Evolutionary conservation across 208 protist species (phyloP), one percentile per base, ranked within the genome.

Genomic region (Leishmania mexicana): DNA sequence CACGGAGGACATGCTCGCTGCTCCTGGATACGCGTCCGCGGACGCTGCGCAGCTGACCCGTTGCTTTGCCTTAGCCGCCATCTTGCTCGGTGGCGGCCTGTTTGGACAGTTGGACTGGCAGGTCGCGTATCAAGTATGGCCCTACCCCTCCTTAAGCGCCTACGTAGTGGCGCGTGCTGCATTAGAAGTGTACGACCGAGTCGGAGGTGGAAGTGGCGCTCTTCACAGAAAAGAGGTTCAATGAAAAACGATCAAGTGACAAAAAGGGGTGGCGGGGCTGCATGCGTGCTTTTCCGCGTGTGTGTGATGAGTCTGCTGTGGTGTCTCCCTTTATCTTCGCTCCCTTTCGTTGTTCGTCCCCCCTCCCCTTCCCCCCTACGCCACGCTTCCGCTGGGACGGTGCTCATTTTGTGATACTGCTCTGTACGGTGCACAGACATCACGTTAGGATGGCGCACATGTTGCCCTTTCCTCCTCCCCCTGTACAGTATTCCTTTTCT

Each of bases 91-190:
- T 21, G 88, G 92, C 19, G 80, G 87, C 15, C 83, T 92, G 3
- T 82, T 87, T 60, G 87, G 87, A 60, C 88, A 93, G 58, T 65
- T 92, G 49, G 92, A 93, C 51, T 92, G 88, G 89, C 81, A 86
- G 13, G 60, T 83, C 38, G 78, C 79, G 57, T 92, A 87, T 76
- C 89, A 90, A 65, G 51, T 68, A n/a, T 95, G 92, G 92, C 92
- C 92, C 21, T 83, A 88, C 38, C 89, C 91, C 13, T 87, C 88
- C 35, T 42, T 95, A 31, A 17, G 38, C 10, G 79, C 81, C 42
- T 89, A 86, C 79, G 11, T 77, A 10, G 35, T 64, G 40, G 74
- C 35, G 3, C 49, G 54, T 6, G 54, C 31, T 47, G 74, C 35
- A 65, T 64, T 78, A 6, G 15, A 47, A 3, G 51, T 31, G 17